phyloP scores from a whole-genome alignment of 495 filamentous ascomycete species.

The Lineolata rhizophorae region DNA sequence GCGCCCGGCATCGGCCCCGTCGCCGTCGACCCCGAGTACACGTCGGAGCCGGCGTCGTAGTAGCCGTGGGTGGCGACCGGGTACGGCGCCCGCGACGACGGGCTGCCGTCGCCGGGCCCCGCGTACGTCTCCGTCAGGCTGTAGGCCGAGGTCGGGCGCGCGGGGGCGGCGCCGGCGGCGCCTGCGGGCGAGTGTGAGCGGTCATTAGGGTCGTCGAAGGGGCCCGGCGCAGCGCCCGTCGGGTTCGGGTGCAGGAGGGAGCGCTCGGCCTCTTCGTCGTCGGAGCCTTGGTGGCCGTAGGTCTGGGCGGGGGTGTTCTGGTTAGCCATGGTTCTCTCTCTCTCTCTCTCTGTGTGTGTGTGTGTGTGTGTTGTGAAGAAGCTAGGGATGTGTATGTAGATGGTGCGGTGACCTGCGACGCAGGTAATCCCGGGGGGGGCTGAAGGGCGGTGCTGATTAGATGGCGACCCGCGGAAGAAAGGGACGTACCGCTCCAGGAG shows the following conservation, averaged over 20 bases:
- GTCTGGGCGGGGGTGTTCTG: slow-evolving; percentile 33
- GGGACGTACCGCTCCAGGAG: neutral
- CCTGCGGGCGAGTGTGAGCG: slow-evolving; percentile 9
- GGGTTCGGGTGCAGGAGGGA: slow-evolving; percentile 49
- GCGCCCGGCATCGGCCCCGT: slow-evolving; percentile 30
- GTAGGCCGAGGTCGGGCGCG: slow-evolving; percentile 42
- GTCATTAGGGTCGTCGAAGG: slow-evolving; percentile 53
- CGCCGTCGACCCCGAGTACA: no score
- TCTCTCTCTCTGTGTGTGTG: slow-evolving; percentile 8
- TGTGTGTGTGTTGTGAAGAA: neutral
- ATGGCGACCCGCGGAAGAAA: neutral
- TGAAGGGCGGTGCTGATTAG: neutral
- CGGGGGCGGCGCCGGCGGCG: slow-evolving; percentile 21
- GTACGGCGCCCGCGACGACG: slow-evolving; percentile 13
- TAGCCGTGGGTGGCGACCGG: slow-evolving; percentile 21
- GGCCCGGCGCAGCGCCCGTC: slow-evolving; percentile 30
- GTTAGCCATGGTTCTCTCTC: no score
- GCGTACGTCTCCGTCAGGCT: slow-evolving; percentile 86
- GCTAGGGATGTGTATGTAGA: neutral
- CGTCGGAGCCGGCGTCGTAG: slow-evolving; percentile 25
- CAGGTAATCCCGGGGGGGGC: slow-evolving; percentile 4
- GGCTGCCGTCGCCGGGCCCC: slow-evolving; percentile 15
- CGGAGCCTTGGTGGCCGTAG: slow-evolving; percentile 28
- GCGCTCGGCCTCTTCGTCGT: slow-evolving; percentile 50
- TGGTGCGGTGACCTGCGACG: neutral